These are phyloP conservation scores for Pichia cactophila DNA, from an alignment of 1,139 yeast genomes.

Conservation along the genomic window DNA sequence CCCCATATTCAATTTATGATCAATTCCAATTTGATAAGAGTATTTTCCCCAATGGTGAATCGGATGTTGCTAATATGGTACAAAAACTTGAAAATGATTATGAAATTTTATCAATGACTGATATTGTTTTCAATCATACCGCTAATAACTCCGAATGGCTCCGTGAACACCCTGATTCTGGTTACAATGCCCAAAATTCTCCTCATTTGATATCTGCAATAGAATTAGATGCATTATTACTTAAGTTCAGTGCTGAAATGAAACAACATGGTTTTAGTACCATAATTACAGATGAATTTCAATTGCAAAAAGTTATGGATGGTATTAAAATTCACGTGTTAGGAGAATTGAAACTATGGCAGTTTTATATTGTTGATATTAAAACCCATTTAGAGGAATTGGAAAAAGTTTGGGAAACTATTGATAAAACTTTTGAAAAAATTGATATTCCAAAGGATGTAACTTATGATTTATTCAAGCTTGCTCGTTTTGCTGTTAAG, in stretches of 20 bases:
- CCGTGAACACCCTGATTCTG: constrained; percentile 78
- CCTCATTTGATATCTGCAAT: constrained; percentile 84
- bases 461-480: constrained; percentile 39
- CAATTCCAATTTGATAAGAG: constrained; percentile 70
- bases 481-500: constrained; percentile 36
- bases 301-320: constrained; percentile 51
- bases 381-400: constrained; percentile 30
- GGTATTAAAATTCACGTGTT: constrained; percentile 65
- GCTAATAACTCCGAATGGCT: constrained; percentile 88
- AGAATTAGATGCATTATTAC: constrained; percentile 64
- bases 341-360: constrained; percentile 70
- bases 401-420: constrained; percentile 26
- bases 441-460: constrained; percentile 33
- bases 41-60: constrained; percentile 43
- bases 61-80: constrained; percentile 42
- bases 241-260: constrained; percentile 55
- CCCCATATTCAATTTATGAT: constrained; percentile 88
- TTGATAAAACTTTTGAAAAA: constrained; percentile 1
- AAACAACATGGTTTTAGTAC: constrained; percentile 52
- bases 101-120: constrained; percentile 71
- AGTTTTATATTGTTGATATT: constrained; percentile 69
- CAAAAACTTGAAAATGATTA: constrained; percentile 45
- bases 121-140: constrained; percentile 91
- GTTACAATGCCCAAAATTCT: constrained; percentile 79
- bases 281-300: constrained; percentile 39